These are phyloP conservation scores for Syncephalastrum racemosum DNA, from an alignment of 371 early-diverging fungal genomes.

Conservation along the genomic window DNA sequence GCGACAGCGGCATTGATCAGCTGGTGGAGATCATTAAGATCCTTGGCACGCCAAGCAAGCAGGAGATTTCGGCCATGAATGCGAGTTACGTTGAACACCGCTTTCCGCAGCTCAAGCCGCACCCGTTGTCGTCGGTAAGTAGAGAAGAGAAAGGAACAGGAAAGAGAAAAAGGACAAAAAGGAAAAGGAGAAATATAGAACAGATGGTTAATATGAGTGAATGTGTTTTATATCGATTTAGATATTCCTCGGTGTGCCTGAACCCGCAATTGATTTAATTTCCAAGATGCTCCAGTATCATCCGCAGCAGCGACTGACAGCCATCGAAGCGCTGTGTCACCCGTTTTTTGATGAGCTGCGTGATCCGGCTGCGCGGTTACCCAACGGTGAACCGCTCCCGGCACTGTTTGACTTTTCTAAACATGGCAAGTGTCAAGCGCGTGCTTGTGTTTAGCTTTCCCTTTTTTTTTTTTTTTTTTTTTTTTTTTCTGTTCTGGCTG, in stretches of 20 bases:
- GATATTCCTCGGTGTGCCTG: conserved; percentile 49
- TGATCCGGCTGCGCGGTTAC: conserved; percentile 76
- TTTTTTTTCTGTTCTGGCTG: not conserved
- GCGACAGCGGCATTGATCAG: conserved; percentile 99
- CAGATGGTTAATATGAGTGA: not conserved
- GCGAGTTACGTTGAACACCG: conserved; percentile 96
- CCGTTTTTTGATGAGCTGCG: conserved; percentile 96
- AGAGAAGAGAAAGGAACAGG: not conserved
- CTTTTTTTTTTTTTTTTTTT: not conserved
- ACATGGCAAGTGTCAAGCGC: conserved; percentile 51
- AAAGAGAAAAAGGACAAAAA: not conserved
- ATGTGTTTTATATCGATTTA: not conserved
- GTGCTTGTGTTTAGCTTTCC: not conserved
- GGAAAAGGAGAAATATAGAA: conserved; percentile 2
- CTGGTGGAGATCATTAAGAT: conserved; percentile 99
- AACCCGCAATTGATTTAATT: conserved; percentile 87
- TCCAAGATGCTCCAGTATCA: conserved; percentile 92
- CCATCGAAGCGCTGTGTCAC: conserved; percentile 92
- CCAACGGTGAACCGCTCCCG: conserved; percentile 81
- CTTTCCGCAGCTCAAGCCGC: conserved; percentile 96
- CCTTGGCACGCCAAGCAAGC: conserved; percentile 96
- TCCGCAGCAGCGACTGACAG: conserved; percentile 84
- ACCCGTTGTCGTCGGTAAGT: conserved; percentile 80
- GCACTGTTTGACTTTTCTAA: conserved; percentile 86
- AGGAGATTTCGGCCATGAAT: conserved; percentile 96